phyloP scores from a whole-genome alignment of 2,329 filamentous ascomycete genomes.

The Emergomyces orientalis region DNA sequence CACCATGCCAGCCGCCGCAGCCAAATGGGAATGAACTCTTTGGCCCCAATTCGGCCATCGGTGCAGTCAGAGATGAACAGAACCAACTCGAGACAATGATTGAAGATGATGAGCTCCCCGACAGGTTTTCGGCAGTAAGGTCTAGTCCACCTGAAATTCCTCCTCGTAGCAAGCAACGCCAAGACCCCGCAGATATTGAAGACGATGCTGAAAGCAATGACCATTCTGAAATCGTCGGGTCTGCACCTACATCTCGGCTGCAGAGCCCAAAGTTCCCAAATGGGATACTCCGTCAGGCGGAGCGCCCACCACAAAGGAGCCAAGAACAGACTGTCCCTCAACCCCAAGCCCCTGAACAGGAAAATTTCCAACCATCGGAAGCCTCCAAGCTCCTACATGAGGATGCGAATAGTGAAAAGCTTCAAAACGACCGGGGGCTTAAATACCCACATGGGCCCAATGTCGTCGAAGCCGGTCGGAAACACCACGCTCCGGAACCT shows the following conservation, averaged over 20 bases:
- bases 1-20: neutral
- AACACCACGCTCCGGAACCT: neutral
- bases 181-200: neutral
- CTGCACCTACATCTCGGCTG: neutral
- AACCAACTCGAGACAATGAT: slow-evolving; percentile 31
- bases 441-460: neutral
- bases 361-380: neutral
- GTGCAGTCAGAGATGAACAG: slow-evolving; percentile 21
- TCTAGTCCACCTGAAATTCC: slow-evolving; percentile 9
- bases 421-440: neutral
- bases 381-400: neutral
- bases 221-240: neutral
- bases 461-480: neutral
- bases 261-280: neutral
- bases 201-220: neutral
- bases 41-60: slow-evolving; percentile 19
- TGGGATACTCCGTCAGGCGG: neutral
- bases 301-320: neutral
- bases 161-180: slow-evolving; percentile 5
- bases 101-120: slow-evolving; percentile 25
- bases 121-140: slow-evolving; percentile 2
- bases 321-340: neutral
- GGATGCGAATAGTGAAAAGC: neutral
- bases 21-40: neutral
- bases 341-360: neutral